A percentile compares a stretch with the other conserved stretches of the same genome.
phyloP scores from a whole-genome alignment of 2,329 filamentous ascomycete genomes.

The Microcyclospora tardicrescens region DNA sequence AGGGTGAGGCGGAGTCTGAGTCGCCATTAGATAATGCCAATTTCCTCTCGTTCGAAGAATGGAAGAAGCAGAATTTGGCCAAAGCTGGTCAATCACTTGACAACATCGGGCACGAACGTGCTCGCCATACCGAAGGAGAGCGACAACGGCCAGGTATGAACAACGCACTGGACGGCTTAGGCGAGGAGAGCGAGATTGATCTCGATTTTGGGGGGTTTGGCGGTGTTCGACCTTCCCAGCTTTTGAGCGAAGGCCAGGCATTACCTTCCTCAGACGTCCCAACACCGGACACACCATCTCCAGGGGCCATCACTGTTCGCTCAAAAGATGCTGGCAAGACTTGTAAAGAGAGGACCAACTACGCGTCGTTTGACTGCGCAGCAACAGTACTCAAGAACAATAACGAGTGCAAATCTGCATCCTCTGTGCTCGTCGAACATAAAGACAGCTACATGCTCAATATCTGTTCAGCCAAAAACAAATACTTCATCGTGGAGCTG shows the following conservation, averaged over 20 bases:
- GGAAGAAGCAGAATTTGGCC: constrained; percentile 87
- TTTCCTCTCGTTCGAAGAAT: constrained; percentile 95
- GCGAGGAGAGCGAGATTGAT: constrained; percentile 80
- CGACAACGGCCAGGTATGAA: constrained; percentile 43
- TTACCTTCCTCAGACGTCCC: not conserved
- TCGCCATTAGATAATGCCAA: constrained; percentile 60
- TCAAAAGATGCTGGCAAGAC: constrained; percentile 94
- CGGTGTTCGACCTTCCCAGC: constrained; percentile 13
- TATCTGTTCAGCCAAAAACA: constrained; percentile 73
- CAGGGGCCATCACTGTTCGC: constrained; percentile 34
- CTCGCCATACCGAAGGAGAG: constrained; percentile 25
- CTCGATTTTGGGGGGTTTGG: constrained; percentile 56
- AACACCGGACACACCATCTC: constrained; percentile 1
- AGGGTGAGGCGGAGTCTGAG: constrained; percentile 46
- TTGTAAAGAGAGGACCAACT: constrained; percentile 95
- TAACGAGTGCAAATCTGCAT: constrained; percentile 70
- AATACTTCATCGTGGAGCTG: constrained; percentile 88
- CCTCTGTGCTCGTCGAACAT: constrained; percentile 83
- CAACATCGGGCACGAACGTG: constrained; percentile 47
- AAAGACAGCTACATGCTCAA: constrained; percentile 98
- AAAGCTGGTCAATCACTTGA: constrained; percentile 69
- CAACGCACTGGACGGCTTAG: constrained; percentile 63
- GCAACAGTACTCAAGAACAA: constrained; percentile 89
- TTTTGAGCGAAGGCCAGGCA: not conserved
- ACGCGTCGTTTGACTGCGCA: constrained; percentile 92